These are phyloP conservation scores for Coemansia javaensis DNA, from an alignment of 192 early-diverging fungal species.

Conservation along the genomic window DNA sequence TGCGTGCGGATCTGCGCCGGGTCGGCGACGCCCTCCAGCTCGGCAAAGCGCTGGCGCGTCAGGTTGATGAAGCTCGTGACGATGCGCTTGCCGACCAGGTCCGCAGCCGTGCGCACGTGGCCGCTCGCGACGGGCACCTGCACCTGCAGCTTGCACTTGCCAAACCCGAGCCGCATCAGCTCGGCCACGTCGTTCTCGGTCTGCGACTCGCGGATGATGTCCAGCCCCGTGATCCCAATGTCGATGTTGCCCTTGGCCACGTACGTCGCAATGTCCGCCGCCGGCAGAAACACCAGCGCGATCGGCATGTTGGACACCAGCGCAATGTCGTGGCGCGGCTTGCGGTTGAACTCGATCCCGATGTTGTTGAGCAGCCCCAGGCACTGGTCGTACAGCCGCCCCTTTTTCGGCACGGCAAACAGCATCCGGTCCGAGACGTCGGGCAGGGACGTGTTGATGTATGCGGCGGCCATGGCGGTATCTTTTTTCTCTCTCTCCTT, in stretches of 20 bases:
- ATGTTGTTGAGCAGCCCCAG: slow-evolving; percentile 76
- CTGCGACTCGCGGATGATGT: slow-evolving; percentile 85
- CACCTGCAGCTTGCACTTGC: slow-evolving; percentile 86
- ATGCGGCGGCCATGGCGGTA: slow-evolving; percentile 13
- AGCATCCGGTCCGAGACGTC: slow-evolving; percentile 65
- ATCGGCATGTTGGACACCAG: slow-evolving; percentile 89
- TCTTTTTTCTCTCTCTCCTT: too few species aligned
- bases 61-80: slow-evolving; percentile 87
- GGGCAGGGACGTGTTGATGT: slow-evolving; percentile 34
- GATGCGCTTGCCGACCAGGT: slow-evolving; percentile 87
- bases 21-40: slow-evolving; percentile 64
- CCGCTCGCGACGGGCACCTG: slow-evolving; percentile 73
- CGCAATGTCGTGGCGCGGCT: slow-evolving; percentile 95
- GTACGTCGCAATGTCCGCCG: slow-evolving; percentile 93
- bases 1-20: slow-evolving; percentile 55
- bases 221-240: slow-evolving; percentile 94
- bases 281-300: slow-evolving; percentile 91
- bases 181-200: slow-evolving; percentile 64
- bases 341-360: slow-evolving; percentile 94
- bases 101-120: slow-evolving; percentile 44
- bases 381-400: slow-evolving; percentile 88
- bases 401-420: slow-evolving; percentile 98
- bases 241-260: slow-evolving; percentile 95
- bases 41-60: slow-evolving; percentile 62
- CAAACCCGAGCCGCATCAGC: slow-evolving; percentile 80